A percentile compares a stretch with the other conserved stretches of the same genome.
Conservation (phyloP, 768 basidiomycete species). For the Rhodotorula kratochvilovae region DNA sequence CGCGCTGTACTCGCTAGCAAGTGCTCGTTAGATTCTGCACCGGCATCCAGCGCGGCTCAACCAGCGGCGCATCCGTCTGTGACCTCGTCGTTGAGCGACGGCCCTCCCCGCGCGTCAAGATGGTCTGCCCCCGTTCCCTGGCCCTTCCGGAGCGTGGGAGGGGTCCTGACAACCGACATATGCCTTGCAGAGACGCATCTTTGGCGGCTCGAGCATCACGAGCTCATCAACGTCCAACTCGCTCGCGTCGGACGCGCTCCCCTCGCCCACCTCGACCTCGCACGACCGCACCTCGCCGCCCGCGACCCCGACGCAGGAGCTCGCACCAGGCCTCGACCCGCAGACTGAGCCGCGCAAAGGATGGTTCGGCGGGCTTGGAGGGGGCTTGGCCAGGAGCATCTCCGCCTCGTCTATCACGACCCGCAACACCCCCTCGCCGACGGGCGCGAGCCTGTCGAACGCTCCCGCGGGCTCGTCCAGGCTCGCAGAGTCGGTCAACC, state of each 20-base stretch:
- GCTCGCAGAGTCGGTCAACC: not conserved
- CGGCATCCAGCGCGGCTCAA: too few relatives aligned
- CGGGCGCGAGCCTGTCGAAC: not conserved
- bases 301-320: not conserved
- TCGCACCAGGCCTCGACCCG: not conserved
- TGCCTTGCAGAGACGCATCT: conserved; percentile 21
- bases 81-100: too few relatives aligned
- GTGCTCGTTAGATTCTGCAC: too few relatives aligned
- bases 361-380: conserved; percentile 27
- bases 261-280: conserved; percentile 14
- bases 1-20: too few relatives aligned
- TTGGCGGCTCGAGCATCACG: conserved; percentile 13
- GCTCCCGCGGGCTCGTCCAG: not conserved
- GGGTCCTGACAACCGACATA: not conserved
- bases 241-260: conserved; percentile 20
- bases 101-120: not conserved
- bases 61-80: too few relatives aligned
- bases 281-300: conserved; percentile 2
- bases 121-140: not conserved
- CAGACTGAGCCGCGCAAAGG: not conserved
- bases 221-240: conserved; percentile 23
- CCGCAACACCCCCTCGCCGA: not conserved
- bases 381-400: not conserved
- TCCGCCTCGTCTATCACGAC: not conserved
- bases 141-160: too few relatives aligned